phyloP scores from a whole-genome alignment of 441 rosid species.

The Jatropha multifida region DNA sequence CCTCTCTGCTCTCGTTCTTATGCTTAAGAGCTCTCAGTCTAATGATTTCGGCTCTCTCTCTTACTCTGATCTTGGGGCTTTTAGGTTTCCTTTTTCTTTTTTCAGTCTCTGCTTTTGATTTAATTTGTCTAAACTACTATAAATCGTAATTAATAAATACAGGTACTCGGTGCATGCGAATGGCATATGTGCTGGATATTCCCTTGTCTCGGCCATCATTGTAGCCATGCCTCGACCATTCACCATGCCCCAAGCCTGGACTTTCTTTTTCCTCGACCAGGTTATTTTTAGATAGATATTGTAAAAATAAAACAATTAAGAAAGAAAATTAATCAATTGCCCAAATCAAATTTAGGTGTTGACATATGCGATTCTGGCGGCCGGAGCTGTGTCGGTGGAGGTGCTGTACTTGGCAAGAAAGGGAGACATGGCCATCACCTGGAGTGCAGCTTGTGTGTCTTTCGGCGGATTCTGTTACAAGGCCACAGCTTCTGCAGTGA shows the following conservation, averaged over 20 bases:
- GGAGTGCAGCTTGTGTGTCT: conserved; percentile 77
- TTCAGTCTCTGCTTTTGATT: no score
- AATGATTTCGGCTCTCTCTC: conserved; percentile 75
- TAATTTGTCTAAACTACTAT: not conserved
- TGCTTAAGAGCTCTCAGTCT: conserved; percentile 65
- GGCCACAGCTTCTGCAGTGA: conserved; percentile 57
- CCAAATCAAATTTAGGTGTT: conserved; percentile 24
- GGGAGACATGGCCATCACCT: conserved; percentile 67
- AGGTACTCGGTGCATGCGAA: conserved; percentile 93
- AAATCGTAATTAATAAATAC: not conserved
- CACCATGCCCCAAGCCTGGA: conserved; percentile 74
- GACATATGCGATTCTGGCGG: conserved; percentile 66
- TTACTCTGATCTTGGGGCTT: conserved; percentile 82
- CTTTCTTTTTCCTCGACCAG: conserved; percentile 89
- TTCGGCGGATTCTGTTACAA: conserved; percentile 65
- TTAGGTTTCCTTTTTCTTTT: conserved; percentile 43
- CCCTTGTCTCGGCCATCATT: conserved; percentile 80
- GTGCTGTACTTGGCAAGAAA: conserved; percentile 67
- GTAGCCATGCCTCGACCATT: conserved; percentile 68
- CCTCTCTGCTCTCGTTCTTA: conserved; percentile 67
- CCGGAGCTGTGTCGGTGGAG: conserved; percentile 69
- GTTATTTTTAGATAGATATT: no score
- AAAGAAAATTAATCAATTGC: no score
- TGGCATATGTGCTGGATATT: conserved; percentile 95
- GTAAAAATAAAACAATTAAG: no score